Conservation (phyloP, 495 filamentous ascomycete species). For the Poronia punctata region DNA sequence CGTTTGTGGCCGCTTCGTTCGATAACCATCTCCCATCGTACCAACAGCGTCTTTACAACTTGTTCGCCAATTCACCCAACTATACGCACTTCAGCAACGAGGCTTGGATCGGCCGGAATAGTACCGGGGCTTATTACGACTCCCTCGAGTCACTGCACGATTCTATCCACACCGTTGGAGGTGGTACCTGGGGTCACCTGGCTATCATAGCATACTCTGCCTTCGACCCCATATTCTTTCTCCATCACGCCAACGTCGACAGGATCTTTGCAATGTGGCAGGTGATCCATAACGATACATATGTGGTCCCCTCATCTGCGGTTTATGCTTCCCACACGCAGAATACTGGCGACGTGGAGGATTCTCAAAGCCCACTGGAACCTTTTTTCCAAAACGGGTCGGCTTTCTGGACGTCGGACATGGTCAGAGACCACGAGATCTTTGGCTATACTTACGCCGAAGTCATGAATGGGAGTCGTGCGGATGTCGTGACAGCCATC, state of each 20-base stretch:
- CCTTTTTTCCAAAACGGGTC: slow-evolving; percentile 41
- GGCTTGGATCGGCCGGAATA: slow-evolving; percentile 32
- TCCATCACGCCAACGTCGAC: slow-evolving; percentile 62
- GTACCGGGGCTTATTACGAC: slow-evolving; percentile 36
- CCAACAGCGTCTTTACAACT: slow-evolving; percentile 49
- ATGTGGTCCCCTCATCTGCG: slow-evolving; percentile 43
- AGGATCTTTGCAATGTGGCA: slow-evolving; percentile 69
- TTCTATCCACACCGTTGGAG: slow-evolving; percentile 52
- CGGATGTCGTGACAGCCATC: slow-evolving; percentile 37
- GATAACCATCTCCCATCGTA: slow-evolving; percentile 39
- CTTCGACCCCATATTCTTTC: slow-evolving; percentile 70
- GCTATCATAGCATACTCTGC: slow-evolving; percentile 55
- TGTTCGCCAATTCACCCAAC: slow-evolving; percentile 52
- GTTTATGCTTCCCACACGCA: slow-evolving; percentile 46
- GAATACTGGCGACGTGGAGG: slow-evolving; percentile 31
- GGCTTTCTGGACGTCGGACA: slow-evolving; percentile 44
- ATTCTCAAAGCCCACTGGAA: slow-evolving; percentile 33
- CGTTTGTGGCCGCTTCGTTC: slow-evolving; percentile 39
- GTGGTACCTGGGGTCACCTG: slow-evolving; percentile 56
- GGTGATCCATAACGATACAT: slow-evolving; percentile 51
- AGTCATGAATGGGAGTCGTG: slow-evolving; percentile 28
- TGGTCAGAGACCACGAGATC: slow-evolving; percentile 31
- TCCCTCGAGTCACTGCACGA: slow-evolving; percentile 61
- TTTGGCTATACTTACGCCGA: slow-evolving; percentile 61
- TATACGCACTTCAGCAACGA: slow-evolving; percentile 55